Evolutionary conservation across 441 rosid genomes (phyloP).

Genomic region (Populus hybrid): DNA sequence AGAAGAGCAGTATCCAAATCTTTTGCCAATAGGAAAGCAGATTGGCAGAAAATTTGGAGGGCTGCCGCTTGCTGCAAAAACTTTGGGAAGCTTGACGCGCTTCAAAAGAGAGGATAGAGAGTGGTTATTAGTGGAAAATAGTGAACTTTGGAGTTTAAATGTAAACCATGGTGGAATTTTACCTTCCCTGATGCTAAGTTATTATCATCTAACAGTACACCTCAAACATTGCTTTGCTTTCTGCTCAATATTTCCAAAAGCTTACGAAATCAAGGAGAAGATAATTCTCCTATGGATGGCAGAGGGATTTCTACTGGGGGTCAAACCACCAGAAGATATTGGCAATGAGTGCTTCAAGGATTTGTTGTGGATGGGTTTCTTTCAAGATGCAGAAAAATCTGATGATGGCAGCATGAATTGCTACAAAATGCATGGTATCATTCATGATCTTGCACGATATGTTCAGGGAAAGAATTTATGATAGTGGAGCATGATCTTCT

Average conservation of each 20-base stretch:
- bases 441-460: conserved; percentile 4
- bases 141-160: conserved; percentile 1
- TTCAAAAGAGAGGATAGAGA: neutral
- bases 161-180: conserved; percentile 1
- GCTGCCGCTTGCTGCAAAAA: conserved; percentile 5
- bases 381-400: conserved; percentile 2
- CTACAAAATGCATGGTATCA: neutral
- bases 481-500: neutral
- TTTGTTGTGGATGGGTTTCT: conserved; percentile 8
- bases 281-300: neutral
- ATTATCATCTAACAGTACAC: too few relatives aligned
- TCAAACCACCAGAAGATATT: conserved; percentile 4
- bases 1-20: neutral
- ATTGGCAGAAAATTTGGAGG: conserved; percentile 7
- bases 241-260: conserved; percentile 7
- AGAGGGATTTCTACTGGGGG: neutral
- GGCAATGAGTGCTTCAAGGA: conserved; percentile 8
- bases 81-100: conserved; percentile 6
- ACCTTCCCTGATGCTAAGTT: neutral
- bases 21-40: conserved; percentile 4
- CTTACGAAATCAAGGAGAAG: conserved; percentile 3
- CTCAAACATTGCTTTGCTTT: neutral
- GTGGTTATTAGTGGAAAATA: conserved; percentile 8
- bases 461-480: conserved; percentile 3
- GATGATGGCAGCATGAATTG: neutral